phyloP scores from a whole-genome alignment of 2,329 filamentous ascomycete species.

The Pyrenochaeta sp. region DNA sequence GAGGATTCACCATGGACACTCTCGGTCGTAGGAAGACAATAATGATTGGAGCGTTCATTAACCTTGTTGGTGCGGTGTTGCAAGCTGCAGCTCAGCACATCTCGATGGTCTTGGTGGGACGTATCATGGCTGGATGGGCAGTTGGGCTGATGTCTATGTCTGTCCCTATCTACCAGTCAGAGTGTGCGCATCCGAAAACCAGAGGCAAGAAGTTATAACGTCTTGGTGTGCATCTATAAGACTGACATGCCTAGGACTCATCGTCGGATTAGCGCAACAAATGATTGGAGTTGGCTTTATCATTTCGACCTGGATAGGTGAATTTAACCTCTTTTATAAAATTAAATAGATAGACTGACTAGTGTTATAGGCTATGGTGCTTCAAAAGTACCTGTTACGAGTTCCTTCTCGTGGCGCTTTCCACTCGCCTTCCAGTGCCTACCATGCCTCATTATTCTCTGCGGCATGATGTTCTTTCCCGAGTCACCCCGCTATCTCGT shows the following conservation, averaged over 20 bases:
- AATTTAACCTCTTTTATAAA: too few species aligned
- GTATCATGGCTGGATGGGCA: slow-evolving; percentile 66
- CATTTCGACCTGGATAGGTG: slow-evolving; percentile 61
- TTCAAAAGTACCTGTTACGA: slow-evolving; percentile 45
- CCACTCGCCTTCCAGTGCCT: slow-evolving; percentile 57
- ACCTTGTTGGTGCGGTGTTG: slow-evolving; percentile 64
- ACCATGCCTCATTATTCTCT: slow-evolving; percentile 53
- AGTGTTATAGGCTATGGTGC: slow-evolving; percentile 58
- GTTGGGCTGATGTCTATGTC: slow-evolving; percentile 66
- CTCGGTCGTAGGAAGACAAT: slow-evolving; percentile 68
- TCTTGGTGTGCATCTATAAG: not conserved
- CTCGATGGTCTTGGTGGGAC: slow-evolving; percentile 64
- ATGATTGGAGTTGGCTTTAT: slow-evolving; percentile 66
- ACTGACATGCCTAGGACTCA: slow-evolving; percentile 45
- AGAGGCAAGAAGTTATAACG: slow-evolving; percentile 51
- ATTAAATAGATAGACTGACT: too few species aligned
- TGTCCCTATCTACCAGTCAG: slow-evolving; percentile 70
- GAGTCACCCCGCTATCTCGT: slow-evolving; percentile 48
- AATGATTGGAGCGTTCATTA: slow-evolving; percentile 66
- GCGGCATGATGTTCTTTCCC: slow-evolving; percentile 53
- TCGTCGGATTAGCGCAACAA: slow-evolving; percentile 65
- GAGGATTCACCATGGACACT: slow-evolving; percentile 66
- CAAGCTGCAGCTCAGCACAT: slow-evolving; percentile 65
- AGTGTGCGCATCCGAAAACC: slow-evolving; percentile 65
- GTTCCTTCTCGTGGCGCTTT: slow-evolving; percentile 52